Conservation (phyloP, 257 asterid genomes). For the Solanum neorickii region DNA sequence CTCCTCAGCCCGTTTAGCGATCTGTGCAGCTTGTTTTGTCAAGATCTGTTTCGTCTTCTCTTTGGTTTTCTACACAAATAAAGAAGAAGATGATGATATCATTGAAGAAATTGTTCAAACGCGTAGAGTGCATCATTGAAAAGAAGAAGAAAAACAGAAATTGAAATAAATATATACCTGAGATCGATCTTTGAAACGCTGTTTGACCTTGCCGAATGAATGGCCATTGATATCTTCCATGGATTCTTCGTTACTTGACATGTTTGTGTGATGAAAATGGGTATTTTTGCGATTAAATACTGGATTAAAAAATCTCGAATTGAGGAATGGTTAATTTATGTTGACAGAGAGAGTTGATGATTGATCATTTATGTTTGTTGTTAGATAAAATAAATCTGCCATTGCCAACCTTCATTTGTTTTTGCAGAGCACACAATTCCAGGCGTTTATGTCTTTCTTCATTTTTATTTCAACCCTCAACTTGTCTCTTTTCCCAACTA, state of each 20-base stretch:
- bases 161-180: conserved; percentile 29
- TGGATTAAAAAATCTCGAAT: neutral
- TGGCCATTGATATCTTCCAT: conserved; percentile 45
- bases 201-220: conserved; percentile 31
- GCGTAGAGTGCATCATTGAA: conserved; percentile 1
- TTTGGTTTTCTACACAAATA: conserved; percentile 55
- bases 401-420: neutral
- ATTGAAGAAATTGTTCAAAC: neutral
- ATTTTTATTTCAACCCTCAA: neutral
- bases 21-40: conserved; percentile 60
- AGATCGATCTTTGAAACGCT: conserved; percentile 66
- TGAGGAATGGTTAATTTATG: neutral
- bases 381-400: neutral
- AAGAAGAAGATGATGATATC: neutral
- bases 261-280: neutral
- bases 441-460: neutral
- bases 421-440: neutral
- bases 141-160: neutral
- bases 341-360: neutral
- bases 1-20: conserved; percentile 94
- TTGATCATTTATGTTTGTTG: neutral
- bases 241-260: conserved; percentile 46
- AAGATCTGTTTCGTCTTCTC: conserved; percentile 66
- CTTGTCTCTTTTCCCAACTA: neutral
- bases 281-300: neutral